Conservation (phyloP, 345 rosid genomes). For the Dipteronia sinensis region DNA sequence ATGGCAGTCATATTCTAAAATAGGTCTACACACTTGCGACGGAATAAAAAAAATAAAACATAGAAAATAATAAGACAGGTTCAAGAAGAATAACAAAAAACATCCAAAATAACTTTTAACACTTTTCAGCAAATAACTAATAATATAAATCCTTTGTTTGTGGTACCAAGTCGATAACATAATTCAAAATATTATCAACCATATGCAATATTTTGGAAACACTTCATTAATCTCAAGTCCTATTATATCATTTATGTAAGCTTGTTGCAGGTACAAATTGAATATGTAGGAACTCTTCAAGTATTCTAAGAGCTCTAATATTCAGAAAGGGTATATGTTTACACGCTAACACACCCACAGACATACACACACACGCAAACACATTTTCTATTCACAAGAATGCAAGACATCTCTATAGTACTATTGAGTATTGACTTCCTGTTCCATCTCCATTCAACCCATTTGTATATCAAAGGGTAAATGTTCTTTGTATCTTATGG, state of each 20-base stretch:
- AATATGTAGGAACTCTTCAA: background rate
- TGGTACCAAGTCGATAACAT: background rate
- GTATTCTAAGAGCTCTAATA: background rate
- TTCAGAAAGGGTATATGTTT: background rate
- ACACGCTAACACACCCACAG: background rate
- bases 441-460: background rate
- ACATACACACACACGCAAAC: background rate
- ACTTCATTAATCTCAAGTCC: background rate
- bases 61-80: background rate
- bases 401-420: background rate
- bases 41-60: background rate
- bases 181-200: background rate
- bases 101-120: background rate
- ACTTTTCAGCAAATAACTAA: background rate
- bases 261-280: background rate
- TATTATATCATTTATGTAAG: background rate
- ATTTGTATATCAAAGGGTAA: constrained; percentile 5
- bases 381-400: too few species aligned
- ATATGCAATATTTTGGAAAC: background rate
- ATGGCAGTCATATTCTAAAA: background rate
- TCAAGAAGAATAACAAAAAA: background rate
- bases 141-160: background rate
- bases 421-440: background rate
- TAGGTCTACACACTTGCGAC: background rate
- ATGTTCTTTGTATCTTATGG: background rate